These are phyloP conservation scores for Domatiomyces globalis DNA, from an alignment of 2,329 filamentous ascomycete genomes.

Conservation along the genomic window DNA sequence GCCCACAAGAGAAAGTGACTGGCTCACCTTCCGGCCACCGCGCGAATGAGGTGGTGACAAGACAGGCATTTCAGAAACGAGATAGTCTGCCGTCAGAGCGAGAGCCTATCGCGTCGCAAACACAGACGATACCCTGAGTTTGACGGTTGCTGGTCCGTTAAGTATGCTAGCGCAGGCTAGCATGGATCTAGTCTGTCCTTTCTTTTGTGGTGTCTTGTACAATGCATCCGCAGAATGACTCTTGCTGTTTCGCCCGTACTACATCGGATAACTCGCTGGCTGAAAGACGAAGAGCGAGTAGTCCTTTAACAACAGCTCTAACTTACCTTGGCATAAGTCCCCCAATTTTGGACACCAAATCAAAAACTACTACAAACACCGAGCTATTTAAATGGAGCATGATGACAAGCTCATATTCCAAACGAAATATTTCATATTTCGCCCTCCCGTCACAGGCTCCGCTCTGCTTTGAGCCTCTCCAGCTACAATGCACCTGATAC, in stretches of 20 bases:
- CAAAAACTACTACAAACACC: background rate
- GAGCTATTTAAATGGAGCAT: background rate
- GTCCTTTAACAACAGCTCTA: no score
- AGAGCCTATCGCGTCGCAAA: background rate
- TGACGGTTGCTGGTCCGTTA: background rate
- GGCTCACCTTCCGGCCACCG: conserved; percentile 22
- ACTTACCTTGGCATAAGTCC: no score
- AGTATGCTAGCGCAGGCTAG: background rate
- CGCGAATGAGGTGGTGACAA: conserved; percentile 5
- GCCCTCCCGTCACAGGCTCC: background rate
- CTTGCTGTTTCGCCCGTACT: no score
- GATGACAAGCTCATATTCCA: background rate
- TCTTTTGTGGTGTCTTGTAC: background rate
- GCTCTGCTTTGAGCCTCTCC: no score
- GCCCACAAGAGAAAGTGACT: conserved; percentile 34
- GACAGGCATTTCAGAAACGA: background rate
- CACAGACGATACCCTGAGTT: background rate
- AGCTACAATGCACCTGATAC: background rate
- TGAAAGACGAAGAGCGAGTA: no score
- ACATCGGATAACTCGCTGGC: no score
- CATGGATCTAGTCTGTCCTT: background rate
- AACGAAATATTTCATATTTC: background rate
- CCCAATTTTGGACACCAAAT: background rate
- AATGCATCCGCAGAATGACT: no score
- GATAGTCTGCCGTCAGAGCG: background rate